Conservation (phyloP, 2,329 filamentous ascomycete genomes). For the Didymella pinodella region DNA sequence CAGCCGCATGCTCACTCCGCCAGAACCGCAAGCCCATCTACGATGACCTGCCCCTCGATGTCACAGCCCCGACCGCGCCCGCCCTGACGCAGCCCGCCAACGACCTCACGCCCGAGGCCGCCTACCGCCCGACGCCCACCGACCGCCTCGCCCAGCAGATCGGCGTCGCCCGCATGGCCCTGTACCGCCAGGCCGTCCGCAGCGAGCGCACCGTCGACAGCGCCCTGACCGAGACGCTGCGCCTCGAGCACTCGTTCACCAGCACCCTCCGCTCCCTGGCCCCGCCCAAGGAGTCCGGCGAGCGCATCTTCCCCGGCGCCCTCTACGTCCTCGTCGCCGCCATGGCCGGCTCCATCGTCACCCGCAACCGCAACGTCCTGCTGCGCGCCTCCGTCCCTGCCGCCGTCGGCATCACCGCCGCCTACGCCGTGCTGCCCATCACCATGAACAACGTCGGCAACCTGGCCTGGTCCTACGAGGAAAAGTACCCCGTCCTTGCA, state of each 20-base stretch:
- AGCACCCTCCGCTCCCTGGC: conserved; percentile 87
- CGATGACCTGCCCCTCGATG: conserved; percentile 64
- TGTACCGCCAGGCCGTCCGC: conserved; percentile 76
- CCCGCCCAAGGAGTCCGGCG: conserved; percentile 82
- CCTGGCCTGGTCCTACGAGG: conserved; percentile 90
- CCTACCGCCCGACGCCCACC: conserved; percentile 74
- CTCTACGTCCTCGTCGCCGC: conserved; percentile 93
- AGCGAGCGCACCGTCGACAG: conserved; percentile 85
- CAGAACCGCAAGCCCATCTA: conserved; percentile 73
- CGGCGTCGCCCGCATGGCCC: conserved; percentile 77
- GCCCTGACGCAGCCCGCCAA: conserved; percentile 45
- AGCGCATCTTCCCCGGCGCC: conserved; percentile 86
- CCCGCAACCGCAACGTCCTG: conserved; percentile 85
- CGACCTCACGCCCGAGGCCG: conserved; percentile 35
- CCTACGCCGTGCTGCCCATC: conserved; percentile 83
- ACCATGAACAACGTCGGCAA: conserved; percentile 90
- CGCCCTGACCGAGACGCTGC: conserved; percentile 79
- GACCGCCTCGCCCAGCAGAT: conserved; percentile 88
- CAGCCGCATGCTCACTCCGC: background rate
- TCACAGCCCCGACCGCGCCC: conserved; percentile 48
- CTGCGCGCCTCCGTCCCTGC: conserved; percentile 79
- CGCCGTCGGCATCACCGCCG: conserved; percentile 80
- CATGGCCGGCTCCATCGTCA: conserved; percentile 93
- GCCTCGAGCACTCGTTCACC: conserved; percentile 89
- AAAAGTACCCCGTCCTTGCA: conserved; percentile 82